Conservation (phyloP, 495 filamentous ascomycete genomes). For the Glarea lozoyensis region DNA sequence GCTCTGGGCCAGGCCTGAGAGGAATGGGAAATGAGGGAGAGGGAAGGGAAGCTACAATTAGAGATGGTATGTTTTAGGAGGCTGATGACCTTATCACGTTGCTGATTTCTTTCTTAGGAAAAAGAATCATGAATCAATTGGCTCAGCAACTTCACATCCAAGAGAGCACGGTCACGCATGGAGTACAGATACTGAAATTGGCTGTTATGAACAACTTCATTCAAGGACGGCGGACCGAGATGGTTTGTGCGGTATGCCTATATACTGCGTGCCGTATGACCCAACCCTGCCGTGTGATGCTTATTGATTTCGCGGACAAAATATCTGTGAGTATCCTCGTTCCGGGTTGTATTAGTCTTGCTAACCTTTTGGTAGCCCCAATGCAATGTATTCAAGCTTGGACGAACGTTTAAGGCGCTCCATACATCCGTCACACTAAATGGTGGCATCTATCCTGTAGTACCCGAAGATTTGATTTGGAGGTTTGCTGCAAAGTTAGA, state of each 20-base stretch:
- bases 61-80: conserved; percentile 39
- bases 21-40: conserved; percentile 29
- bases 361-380: conserved; percentile 42
- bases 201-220: conserved; percentile 73
- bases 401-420: conserved; percentile 70
- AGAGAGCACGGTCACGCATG: conserved; percentile 49
- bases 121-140: conserved; percentile 33
- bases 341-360: not conserved
- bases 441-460: conserved; percentile 44
- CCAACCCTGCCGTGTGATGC: conserved; percentile 57
- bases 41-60: conserved; percentile 60
- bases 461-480: conserved; percentile 78
- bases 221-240: conserved; percentile 76
- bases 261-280: conserved; percentile 75
- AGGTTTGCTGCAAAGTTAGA: conserved; percentile 85
- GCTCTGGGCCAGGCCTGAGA: conserved; percentile 45
- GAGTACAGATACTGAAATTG: conserved; percentile 67
- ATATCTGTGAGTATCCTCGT: conserved; percentile 36
- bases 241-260: conserved; percentile 75
- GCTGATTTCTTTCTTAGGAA: conserved; percentile 17
- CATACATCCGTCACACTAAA: conserved; percentile 54
- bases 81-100: not conserved
- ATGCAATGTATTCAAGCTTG: conserved; percentile 89
- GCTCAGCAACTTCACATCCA: conserved; percentile 44
- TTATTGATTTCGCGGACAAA: conserved; percentile 92